Percentiles rank a stretch among this genome's conserved stretches.
phyloP scores from a whole-genome alignment of 2,329 filamentous ascomycete species.

The Calonectria hawksworthii region DNA sequence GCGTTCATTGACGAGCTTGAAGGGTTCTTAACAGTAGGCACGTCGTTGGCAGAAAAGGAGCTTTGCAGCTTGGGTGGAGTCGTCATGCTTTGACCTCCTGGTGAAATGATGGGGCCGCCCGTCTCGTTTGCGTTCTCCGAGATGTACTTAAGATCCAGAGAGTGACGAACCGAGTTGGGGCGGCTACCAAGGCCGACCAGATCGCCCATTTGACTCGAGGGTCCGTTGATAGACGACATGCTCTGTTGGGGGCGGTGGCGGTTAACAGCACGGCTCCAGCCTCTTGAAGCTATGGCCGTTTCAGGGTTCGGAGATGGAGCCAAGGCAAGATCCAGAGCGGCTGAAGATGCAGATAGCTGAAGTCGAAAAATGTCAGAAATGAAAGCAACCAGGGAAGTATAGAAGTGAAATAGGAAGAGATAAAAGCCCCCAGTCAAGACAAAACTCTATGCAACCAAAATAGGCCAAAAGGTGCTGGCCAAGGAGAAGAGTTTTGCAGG shows the following conservation, averaged over 20 bases:
- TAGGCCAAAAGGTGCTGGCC: neutral
- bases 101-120: conserved; percentile 56
- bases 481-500: neutral
- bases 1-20: conserved; percentile 63
- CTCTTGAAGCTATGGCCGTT: conserved; percentile 54
- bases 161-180: conserved; percentile 67
- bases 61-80: conserved; percentile 83
- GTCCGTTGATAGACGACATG: conserved; percentile 62
- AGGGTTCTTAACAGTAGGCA: conserved; percentile 85
- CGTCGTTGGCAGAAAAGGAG: conserved; percentile 91
- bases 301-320: conserved; percentile 77
- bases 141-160: conserved; percentile 68
- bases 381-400: conserved; percentile 37
- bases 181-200: conserved; percentile 62
- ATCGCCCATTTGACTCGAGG: conserved; percentile 60
- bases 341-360: conserved; percentile 84
- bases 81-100: conserved; percentile 67
- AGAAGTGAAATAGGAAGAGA: conserved; percentile 14
- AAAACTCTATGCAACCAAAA: conserved; percentile 8
- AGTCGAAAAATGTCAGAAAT: conserved; percentile 50
- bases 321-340: conserved; percentile 83
- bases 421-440: neutral
- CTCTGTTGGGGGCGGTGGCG: conserved; percentile 78
- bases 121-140: conserved; percentile 60
- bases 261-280: conserved; percentile 72